These are phyloP conservation scores for Neoboletus brunneissimus DNA, from an alignment of 768 basidiomycete species.

Conservation along the genomic window DNA sequence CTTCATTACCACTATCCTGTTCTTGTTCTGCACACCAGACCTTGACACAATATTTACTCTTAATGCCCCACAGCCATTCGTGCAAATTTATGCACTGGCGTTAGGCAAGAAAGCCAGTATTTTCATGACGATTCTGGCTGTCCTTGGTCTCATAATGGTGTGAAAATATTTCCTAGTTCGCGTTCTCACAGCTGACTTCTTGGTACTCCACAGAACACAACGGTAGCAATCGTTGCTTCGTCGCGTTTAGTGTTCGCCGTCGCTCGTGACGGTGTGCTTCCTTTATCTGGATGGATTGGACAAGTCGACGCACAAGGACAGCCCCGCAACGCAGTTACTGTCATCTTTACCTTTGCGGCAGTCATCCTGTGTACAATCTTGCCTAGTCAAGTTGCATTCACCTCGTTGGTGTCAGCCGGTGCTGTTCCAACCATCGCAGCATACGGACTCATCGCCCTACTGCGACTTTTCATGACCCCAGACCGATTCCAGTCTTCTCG, in stretches of 20 bases:
- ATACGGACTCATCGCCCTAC: slow-evolving; percentile 76
- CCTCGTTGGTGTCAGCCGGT: slow-evolving; percentile 83
- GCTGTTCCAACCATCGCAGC: slow-evolving; percentile 85
- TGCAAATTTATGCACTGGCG: slow-evolving; percentile 81
- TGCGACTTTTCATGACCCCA: slow-evolving; percentile 78
- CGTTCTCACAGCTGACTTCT: background rate
- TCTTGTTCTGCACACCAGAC: slow-evolving; percentile 82
- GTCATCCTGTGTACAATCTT: slow-evolving; percentile 81
- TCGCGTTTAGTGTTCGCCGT: slow-evolving; percentile 89
- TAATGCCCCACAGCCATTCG: slow-evolving; percentile 87
- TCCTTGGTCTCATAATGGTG: slow-evolving; percentile 82
- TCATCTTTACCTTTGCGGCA: slow-evolving; percentile 80
- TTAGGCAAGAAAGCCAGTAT: slow-evolving; percentile 75
- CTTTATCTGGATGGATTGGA: slow-evolving; percentile 80
- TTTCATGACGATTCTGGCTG: slow-evolving; percentile 86
- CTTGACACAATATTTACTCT: slow-evolving; percentile 72
- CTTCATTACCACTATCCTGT: slow-evolving; percentile 74
- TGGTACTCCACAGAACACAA: slow-evolving; percentile 61
- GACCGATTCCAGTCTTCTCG: slow-evolving; percentile 68
- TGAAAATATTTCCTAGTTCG: slow-evolving; percentile 19
- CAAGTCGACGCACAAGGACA: slow-evolving; percentile 67
- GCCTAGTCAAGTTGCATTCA: slow-evolving; percentile 89
- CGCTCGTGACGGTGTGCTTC: slow-evolving; percentile 91
- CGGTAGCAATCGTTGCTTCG: slow-evolving; percentile 82
- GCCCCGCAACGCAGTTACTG: slow-evolving; percentile 81